A percentile compares a stretch with the other conserved stretches of the same genome.
Conservation (phyloP, 2,329 filamentous ascomycete genomes). For the Colletotrichum lentis region DNA sequence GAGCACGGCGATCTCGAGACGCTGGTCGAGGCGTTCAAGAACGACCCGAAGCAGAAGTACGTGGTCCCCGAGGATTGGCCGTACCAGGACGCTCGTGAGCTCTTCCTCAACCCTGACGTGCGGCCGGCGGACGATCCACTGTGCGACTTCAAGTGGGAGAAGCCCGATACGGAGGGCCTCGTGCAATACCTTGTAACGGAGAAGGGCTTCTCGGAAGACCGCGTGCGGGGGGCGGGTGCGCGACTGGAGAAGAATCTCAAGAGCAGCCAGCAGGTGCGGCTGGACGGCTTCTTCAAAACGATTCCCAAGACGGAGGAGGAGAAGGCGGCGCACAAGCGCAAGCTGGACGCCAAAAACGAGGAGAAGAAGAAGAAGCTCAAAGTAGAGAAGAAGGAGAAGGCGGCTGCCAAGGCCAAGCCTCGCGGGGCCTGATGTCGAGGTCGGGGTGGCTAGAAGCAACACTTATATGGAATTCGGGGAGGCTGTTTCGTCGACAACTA, state of each 20-base stretch:
- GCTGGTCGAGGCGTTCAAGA: constrained; percentile 81
- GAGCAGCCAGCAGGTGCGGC: constrained; percentile 84
- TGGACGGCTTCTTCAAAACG: constrained; percentile 98
- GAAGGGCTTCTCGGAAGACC: constrained; percentile 96
- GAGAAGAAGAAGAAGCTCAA: constrained; percentile 96
- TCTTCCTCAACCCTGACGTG: constrained; percentile 93
- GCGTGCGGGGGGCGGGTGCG: constrained; percentile 80
- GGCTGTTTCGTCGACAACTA: neutral
- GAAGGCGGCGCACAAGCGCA: constrained; percentile 86
- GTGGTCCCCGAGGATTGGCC: constrained; percentile 96
- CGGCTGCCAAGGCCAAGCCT: constrained; percentile 86
- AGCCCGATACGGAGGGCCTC: constrained; percentile 87
- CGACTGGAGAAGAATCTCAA: constrained; percentile 91
- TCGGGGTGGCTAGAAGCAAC: neutral
- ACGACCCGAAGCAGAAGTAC: constrained; percentile 80
- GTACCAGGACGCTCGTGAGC: constrained; percentile 85
- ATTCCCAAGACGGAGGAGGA: constrained; percentile 87
- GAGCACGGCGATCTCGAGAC: constrained; percentile 89
- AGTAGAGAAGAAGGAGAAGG: constrained; percentile 94
- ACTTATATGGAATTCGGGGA: neutral
- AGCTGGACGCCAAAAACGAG: constrained; percentile 89
- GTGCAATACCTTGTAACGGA: constrained; percentile 90
- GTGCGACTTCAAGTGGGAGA: constrained; percentile 98
- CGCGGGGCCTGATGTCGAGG: constrained; percentile 60
- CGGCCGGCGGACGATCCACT: constrained; percentile 81